phyloP scores from a whole-genome alignment of 352 stramenopile genomes.

The Globisporangium cystogenes region DNA sequence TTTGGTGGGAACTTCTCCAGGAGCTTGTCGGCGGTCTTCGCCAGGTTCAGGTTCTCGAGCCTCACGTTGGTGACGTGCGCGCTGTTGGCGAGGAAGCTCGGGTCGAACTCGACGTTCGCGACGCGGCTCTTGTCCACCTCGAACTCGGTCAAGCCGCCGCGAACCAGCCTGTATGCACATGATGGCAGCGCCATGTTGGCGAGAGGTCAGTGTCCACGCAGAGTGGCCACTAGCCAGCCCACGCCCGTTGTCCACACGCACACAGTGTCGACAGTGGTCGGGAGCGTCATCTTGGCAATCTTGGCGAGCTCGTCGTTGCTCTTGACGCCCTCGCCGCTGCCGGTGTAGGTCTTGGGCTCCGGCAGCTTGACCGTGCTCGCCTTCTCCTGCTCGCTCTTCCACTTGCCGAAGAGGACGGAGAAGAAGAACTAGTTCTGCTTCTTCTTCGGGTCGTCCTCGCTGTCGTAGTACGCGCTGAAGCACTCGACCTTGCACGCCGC shows the following conservation, averaged over 20 bases:
- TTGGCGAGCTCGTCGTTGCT: too few relatives aligned
- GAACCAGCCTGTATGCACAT: neutral
- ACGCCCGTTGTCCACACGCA: too few relatives aligned
- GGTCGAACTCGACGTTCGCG: neutral
- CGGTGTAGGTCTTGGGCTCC: too few relatives aligned
- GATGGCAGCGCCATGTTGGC: too few relatives aligned
- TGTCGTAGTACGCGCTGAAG: neutral
- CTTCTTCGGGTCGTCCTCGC: neutral
- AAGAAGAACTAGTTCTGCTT: too few relatives aligned
- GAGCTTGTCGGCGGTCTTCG: neutral
- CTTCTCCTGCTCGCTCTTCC: neutral
- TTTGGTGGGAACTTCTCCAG: neutral
- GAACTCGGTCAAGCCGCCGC: neutral
- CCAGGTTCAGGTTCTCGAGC: conserved; percentile 3
- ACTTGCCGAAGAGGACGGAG: too few relatives aligned
- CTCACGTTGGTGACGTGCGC: neutral
- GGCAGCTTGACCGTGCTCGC: neutral
- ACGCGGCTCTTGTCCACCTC: neutral
- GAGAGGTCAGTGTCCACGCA: too few relatives aligned
- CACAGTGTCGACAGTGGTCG: too few relatives aligned
- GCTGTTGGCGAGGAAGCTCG: neutral
- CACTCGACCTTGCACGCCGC: too few relatives aligned
- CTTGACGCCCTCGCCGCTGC: too few relatives aligned
- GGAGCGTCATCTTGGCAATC: too few relatives aligned
- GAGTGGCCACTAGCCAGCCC: too few relatives aligned